A percentile compares a stretch with the other conserved stretches of the same genome.
Conservation (phyloP, 257 asterid genomes). For the Petunia axillaris region DNA sequence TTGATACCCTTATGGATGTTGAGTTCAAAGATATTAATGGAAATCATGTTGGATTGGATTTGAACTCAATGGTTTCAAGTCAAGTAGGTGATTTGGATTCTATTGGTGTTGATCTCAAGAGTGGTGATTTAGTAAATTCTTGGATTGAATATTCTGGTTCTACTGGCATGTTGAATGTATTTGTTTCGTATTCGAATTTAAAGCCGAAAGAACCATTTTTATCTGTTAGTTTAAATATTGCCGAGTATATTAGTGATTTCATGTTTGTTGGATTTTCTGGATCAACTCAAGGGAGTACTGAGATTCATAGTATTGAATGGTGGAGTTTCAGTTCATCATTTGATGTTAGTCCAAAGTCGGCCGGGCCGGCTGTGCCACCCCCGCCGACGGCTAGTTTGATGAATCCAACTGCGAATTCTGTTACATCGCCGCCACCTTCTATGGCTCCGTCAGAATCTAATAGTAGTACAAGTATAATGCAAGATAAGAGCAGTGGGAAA, state of each 20-base stretch:
- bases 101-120: conserved; percentile 62
- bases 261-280: conserved; percentile 81
- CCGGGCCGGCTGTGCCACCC: conserved; percentile 57
- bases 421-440: conserved; percentile 49
- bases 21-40: conserved; percentile 72
- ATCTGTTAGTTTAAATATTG: conserved; percentile 51
- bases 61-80: conserved; percentile 66
- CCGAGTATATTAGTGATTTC: conserved; percentile 57
- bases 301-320: conserved; percentile 72
- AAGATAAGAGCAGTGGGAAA: conserved; percentile 37
- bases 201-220: conserved; percentile 71
- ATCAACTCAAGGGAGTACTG: conserved; percentile 92
- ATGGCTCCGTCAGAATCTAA: conserved; percentile 41
- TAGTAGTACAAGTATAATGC: conserved; percentile 22
- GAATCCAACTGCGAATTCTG: conserved; percentile 56
- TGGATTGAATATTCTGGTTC: conserved; percentile 80
- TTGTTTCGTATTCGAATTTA: conserved; percentile 66
- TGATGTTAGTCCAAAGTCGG: conserved; percentile 48
- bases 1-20: conserved; percentile 81
- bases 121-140: conserved; percentile 77
- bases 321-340: conserved; percentile 81
- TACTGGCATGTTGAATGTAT: conserved; percentile 46
- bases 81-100: conserved; percentile 55
- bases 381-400: conserved; percentile 47
- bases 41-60: conserved; percentile 84